Conservation (phyloP, 257 asterid species). For the Solanum appendiculatum region DNA sequence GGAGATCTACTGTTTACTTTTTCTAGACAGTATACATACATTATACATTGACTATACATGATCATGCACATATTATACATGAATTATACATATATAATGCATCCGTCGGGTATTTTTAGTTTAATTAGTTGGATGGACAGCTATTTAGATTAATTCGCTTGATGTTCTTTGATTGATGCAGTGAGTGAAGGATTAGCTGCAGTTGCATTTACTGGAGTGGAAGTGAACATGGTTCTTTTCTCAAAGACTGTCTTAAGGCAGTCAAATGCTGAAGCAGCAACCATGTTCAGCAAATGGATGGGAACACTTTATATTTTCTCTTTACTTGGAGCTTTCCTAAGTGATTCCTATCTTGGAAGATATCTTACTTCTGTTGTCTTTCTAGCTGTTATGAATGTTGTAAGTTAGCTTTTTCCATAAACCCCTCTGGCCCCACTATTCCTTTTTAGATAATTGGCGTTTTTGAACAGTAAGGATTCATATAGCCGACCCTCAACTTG, state of each 20-base stretch:
- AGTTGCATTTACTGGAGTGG: constrained; percentile 71
- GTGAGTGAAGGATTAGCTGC: constrained; percentile 78
- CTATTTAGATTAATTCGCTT: neutral
- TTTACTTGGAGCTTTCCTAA: constrained; percentile 67
- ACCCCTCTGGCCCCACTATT: neutral
- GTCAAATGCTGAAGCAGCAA: constrained; percentile 71
- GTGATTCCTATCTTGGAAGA: constrained; percentile 81
- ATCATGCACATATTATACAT: neutral
- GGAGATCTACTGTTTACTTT: neutral
- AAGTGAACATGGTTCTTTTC: constrained; percentile 81
- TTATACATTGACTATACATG: neutral
- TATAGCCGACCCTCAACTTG: neutral
- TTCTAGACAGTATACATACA: neutral
- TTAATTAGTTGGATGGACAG: neutral
- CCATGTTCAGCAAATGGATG: constrained; percentile 65
- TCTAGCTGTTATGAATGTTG: constrained; percentile 53
- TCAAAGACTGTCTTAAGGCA: constrained; percentile 60
- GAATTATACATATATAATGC: too few relatives aligned
- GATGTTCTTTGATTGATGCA: constrained; percentile 12
- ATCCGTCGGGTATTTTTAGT: neutral
- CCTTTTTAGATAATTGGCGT: neutral
- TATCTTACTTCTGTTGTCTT: constrained; percentile 63
- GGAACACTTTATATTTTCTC: constrained; percentile 75
- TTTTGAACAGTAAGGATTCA: neutral
- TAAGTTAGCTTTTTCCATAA: constrained; percentile 21